Evolutionary conservation across 148 eudicot genomes (phyloP).

Genomic region (Hydrangea macrophylla): DNA sequence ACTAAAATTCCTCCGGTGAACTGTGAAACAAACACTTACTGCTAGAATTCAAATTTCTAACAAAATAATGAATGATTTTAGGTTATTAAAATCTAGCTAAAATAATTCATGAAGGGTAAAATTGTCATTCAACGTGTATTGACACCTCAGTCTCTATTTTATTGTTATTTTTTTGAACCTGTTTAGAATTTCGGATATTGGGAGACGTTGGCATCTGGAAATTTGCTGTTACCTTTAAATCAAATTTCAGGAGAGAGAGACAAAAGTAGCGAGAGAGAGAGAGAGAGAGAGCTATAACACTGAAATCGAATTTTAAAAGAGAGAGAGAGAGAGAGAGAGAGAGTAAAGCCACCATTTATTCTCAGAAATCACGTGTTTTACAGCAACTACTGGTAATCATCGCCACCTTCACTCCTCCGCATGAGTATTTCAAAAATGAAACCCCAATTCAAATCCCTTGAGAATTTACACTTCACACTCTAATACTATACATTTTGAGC

Average conservation of each 20-base stretch:
- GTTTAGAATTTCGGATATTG: background rate
- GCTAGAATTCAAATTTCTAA: too few species aligned
- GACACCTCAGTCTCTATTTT: constrained; percentile 15
- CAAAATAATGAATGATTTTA: too few species aligned
- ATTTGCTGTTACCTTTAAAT: background rate
- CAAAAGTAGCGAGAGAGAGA: constrained; percentile 1
- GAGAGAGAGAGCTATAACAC: too few species aligned
- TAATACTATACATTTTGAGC: background rate
- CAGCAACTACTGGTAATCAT: background rate
- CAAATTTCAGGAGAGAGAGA: background rate
- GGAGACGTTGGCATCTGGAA: constrained; percentile 18
- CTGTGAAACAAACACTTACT: background rate
- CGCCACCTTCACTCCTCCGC: background rate
- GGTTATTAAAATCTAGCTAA: too few species aligned
- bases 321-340: background rate
- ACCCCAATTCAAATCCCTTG: background rate
- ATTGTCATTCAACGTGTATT: background rate
- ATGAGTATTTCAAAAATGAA: background rate
- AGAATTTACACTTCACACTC: background rate
- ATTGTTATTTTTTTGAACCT: constrained; percentile 13
- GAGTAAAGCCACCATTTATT: background rate
- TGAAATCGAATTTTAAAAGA: too few species aligned
- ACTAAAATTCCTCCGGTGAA: too few species aligned
- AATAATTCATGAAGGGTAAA: constrained; percentile 10
- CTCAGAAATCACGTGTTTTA: background rate